Base-by-base conservation (phyloP, 768 basidiomycete species). In the Kwoniella heveanensis region DNA sequence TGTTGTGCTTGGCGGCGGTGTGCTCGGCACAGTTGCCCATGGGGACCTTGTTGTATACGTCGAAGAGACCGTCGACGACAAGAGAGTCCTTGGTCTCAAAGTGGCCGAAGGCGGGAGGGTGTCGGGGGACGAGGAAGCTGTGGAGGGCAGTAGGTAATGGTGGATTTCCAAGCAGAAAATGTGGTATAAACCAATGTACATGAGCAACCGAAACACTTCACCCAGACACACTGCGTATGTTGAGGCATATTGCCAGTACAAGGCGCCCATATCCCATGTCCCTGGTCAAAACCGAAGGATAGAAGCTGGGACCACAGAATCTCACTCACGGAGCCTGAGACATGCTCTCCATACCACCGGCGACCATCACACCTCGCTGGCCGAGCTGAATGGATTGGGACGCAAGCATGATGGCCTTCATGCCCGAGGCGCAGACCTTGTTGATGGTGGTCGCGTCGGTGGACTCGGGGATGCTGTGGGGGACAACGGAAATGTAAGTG, bases 271-370 rank as follows among this genome's bases (percentile, higher is more conserved):
- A n/a, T n/a, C n/a, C n/a, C n/a, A n/a, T n/a, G n/a, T n/a, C n/a
- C n/a, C n/a, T n/a, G n/a, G n/a, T n/a, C n/a, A n/a, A n/a, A n/a
- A n/a, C n/a, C n/a, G n/a, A n/a, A n/a, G n/a, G n/a, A n/a, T n/a
- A n/a, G n/a, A n/a, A n/a, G n/a, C n/a, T n/a, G n/a, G n/a, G n/a
- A n/a, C n/a, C n/a, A n/a, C n/a, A 30, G 2, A 17, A 1, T 8
- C 8, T 2, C 4, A 87, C 95, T 76, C 78, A 97, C 93, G 96
- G 96, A 54, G 93, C 92, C 72, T 97, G 90, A 79, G 91, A 94
- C 96, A 99, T 99, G 83, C 91, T 93, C 83, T 99, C 96, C 92
- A 92, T 96, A 65, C 96, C 96, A 70, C 96, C 96, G 60, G 94
- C 94, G 25, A 88, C 91, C 71, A 96, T 89, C 54, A 96, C 86